These are phyloP conservation scores for Lithospermum erythrorhizon DNA, from an alignment of 257 asterid species.

Conservation along the genomic window DNA sequence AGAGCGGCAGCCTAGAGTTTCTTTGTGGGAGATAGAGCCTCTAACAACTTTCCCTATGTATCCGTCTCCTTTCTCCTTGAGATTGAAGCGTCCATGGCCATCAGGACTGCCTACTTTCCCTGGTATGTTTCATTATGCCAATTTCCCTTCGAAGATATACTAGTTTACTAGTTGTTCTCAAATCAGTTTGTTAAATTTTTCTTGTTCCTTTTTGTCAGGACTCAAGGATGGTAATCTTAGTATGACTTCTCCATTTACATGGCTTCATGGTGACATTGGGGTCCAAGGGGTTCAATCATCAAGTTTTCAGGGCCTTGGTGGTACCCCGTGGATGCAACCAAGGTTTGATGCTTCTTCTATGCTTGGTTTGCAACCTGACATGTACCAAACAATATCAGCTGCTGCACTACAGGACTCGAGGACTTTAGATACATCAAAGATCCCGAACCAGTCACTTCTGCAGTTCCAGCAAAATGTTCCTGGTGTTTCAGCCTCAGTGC, in stretches of 20 bases:
- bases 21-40: conserved; percentile 90
- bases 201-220: conserved; percentile 27
- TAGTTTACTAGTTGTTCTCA: background rate
- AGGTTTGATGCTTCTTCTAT: conserved; percentile 61
- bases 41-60: conserved; percentile 86
- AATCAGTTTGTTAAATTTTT: background rate
- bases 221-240: conserved; percentile 48
- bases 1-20: conserved; percentile 90
- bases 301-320: conserved; percentile 37
- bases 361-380: conserved; percentile 65
- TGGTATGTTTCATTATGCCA: conserved; percentile 28
- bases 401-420: conserved; percentile 47
- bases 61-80: conserved; percentile 81
- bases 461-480: conserved; percentile 53
- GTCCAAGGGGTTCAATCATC: conserved; percentile 31
- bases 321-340: conserved; percentile 72
- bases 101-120: conserved; percentile 62
- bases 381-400: conserved; percentile 66
- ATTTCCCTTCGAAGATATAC: no score
- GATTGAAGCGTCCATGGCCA: conserved; percentile 91
- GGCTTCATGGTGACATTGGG: conserved; percentile 66
- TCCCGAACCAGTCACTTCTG: conserved; percentile 44
- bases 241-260: conserved; percentile 48
- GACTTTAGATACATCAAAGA: conserved; percentile 48
- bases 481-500: conserved; percentile 18